phyloP scores from a whole-genome alignment of 2,329 filamentous ascomycete genomes.

The Ilyonectria sp. region DNA sequence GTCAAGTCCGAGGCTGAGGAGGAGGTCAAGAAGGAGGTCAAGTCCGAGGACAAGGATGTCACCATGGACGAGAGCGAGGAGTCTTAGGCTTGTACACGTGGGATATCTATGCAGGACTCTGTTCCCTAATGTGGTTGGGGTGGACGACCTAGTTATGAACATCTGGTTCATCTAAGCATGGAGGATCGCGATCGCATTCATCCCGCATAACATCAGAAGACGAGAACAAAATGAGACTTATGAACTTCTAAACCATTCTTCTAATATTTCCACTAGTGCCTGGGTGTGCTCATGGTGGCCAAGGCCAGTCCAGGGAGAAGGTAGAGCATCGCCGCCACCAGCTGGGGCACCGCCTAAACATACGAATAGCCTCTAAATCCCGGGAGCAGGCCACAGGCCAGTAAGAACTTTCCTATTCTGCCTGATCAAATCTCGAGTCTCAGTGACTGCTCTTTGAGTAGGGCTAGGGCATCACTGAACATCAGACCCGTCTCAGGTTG shows the following conservation, averaged over 20 bases:
- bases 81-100: slow-evolving; percentile 1
- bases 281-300: not conserved
- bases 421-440: not conserved
- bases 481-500: not conserved
- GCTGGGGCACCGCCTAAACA: not conserved
- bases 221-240: not conserved
- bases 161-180: not conserved
- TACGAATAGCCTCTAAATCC: not conserved
- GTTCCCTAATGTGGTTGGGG: not conserved
- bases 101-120: not conserved
- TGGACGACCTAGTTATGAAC: not conserved
- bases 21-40: slow-evolving; percentile 23
- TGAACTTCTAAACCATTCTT: not conserved
- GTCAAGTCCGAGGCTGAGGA: slow-evolving; percentile 34
- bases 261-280: too few species aligned
- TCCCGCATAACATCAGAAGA: not conserved
- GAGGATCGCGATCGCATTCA: not conserved
- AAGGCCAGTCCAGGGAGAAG: not conserved
- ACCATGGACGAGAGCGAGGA: slow-evolving; percentile 2
- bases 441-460: not conserved
- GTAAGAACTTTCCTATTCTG: not conserved
- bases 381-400: not conserved
- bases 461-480: not conserved
- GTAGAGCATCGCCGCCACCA: not conserved
- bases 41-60: slow-evolving; percentile 22